Percentiles rank a stretch among this genome's conserved stretches.
Evolutionary conservation across 2,329 filamentous ascomycete species (phyloP).

Genomic region (Rhexocercosporidium sp.): DNA sequence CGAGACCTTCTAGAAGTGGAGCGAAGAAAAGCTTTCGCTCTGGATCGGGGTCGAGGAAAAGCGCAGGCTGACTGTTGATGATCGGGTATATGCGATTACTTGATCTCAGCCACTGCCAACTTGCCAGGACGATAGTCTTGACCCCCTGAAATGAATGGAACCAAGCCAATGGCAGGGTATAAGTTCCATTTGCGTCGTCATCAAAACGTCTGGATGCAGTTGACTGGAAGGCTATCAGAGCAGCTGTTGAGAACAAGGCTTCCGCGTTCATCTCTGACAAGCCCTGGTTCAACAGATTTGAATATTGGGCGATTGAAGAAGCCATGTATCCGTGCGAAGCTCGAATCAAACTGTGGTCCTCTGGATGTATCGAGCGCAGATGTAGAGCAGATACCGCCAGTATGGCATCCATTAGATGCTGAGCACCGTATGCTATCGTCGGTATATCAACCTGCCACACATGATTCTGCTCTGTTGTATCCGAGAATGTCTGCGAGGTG

Average conservation of each 20-base stretch:
- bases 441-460: conserved; percentile 67
- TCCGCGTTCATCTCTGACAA: conserved; percentile 65
- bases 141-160: conserved; percentile 72
- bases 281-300: conserved; percentile 58
- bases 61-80: conserved; percentile 66
- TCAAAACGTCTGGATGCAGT: conserved; percentile 66
- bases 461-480: conserved; percentile 57
- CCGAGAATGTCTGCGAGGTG: conserved; percentile 62
- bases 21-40: conserved; percentile 63
- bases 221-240: conserved; percentile 71
- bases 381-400: conserved; percentile 69
- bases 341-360: conserved; percentile 64
- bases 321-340: conserved; percentile 70
- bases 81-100: conserved; percentile 63
- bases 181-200: conserved; percentile 56
- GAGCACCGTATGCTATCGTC: conserved; percentile 63
- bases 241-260: conserved; percentile 65
- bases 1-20: conserved; percentile 61
- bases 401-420: conserved; percentile 66
- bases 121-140: conserved; percentile 67
- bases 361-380: conserved; percentile 59
- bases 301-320: conserved; percentile 65
- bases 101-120: conserved; percentile 67
- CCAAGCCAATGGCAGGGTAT: conserved; percentile 66
- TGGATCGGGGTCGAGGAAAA: conserved; percentile 63